These are phyloP conservation scores for Diaporthe ampelina DNA, from an alignment of 2,329 filamentous ascomycete genomes.

Conservation along the genomic window DNA sequence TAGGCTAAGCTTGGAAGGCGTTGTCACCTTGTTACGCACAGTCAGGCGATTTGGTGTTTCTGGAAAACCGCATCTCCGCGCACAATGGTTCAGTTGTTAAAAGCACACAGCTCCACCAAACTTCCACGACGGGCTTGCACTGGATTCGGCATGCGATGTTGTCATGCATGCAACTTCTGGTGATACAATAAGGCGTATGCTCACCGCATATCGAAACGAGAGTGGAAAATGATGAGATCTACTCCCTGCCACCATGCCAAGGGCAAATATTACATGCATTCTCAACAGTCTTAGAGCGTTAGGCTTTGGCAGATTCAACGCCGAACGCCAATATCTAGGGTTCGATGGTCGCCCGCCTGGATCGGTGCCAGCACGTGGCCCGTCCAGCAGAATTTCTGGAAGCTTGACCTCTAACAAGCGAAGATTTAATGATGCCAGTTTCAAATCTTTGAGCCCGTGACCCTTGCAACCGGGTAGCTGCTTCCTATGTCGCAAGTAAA, in stretches of 20 bases:
- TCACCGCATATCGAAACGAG: too few species aligned
- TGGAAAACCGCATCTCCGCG: too few species aligned
- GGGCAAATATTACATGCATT: not conserved
- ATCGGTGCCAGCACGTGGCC: not conserved
- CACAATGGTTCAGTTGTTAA: too few species aligned
- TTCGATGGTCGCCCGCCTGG: not conserved
- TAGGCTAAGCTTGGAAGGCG: too few species aligned
- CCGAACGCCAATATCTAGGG: not conserved
- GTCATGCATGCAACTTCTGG: not conserved
- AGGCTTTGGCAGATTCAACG: not conserved
- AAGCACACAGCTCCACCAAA: too few species aligned
- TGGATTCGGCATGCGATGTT: not conserved
- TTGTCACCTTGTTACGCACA: too few species aligned
- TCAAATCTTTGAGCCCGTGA: not conserved
- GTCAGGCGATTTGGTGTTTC: too few species aligned
- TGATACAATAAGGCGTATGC: not conserved
- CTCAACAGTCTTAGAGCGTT: too few species aligned
- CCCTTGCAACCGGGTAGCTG: slow-evolving; percentile 24
- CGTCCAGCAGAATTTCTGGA: not conserved
- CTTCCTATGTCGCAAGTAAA: slow-evolving; percentile 21
- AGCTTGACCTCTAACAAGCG: not conserved
- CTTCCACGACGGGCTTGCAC: not conserved
- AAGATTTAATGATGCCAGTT: not conserved
- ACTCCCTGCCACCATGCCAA: not conserved
- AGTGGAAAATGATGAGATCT: too few species aligned